These are phyloP conservation scores for Phytophthora syringae DNA, from an alignment of 352 stramenopile species.

Conservation along the genomic window DNA sequence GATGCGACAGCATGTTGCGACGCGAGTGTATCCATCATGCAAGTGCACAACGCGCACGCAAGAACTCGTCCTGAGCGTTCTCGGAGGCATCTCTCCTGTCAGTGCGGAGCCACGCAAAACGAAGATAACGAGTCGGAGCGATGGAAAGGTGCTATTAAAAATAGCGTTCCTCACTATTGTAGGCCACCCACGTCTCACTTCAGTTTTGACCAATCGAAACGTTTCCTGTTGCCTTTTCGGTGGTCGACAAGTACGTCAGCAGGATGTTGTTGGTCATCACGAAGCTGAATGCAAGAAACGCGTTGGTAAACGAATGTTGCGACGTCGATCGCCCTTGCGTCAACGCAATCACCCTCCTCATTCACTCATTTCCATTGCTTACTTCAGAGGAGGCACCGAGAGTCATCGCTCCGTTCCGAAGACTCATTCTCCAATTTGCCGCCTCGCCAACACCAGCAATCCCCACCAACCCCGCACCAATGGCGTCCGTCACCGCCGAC, in stretches of 20 bases:
- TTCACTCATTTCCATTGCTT: too few species aligned
- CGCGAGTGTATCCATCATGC: constrained; percentile 2
- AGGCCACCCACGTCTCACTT: too few species aligned
- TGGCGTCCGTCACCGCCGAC: neutral
- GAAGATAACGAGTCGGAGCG: too few species aligned
- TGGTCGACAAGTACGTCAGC: neutral
- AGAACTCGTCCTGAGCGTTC: constrained; percentile 1
- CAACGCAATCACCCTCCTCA: neutral
- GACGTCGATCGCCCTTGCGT: neutral
- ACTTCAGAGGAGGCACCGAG: neutral
- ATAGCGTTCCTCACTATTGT: too few species aligned
- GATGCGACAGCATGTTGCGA: neutral
- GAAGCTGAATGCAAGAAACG: neutral
- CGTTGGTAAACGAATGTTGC: neutral
- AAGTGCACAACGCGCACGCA: neutral
- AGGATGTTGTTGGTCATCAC: neutral
- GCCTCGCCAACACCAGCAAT: neutral
- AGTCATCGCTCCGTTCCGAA: neutral
- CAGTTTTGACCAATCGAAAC: too few species aligned
- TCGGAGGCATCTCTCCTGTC: neutral
- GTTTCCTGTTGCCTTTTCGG: neutral
- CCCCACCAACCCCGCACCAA: too few species aligned
- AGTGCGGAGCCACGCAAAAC: too few species aligned
- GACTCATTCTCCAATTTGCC: neutral
- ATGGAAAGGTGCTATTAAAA: too few species aligned